These are phyloP conservation scores for Rhododendron williamsianum DNA, from an alignment of 148 eudicot species.

Conservation along the genomic window DNA sequence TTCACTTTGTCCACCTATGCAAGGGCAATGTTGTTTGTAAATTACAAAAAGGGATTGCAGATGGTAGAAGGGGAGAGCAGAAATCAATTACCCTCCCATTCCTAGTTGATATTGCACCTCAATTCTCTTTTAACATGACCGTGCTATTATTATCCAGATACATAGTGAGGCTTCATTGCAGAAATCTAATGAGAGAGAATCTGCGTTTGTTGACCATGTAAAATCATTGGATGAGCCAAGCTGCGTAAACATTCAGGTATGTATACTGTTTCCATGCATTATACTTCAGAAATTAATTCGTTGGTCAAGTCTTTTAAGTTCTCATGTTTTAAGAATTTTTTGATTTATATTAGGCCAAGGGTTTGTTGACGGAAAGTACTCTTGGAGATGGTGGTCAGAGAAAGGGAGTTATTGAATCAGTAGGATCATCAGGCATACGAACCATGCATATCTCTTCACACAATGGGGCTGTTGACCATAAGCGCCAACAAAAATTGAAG, in stretches of 20 bases:
- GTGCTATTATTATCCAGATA: conserved; percentile 15
- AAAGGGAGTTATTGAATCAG: not conserved
- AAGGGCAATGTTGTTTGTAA: not conserved
- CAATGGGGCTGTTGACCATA: conserved; percentile 11
- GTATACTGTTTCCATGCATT: not conserved
- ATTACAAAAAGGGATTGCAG: not conserved
- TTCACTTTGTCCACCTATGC: not conserved
- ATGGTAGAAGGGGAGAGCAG: not conserved
- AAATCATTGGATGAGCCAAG: conserved; percentile 9
- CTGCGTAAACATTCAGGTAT: conserved; percentile 15
- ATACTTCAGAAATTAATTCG: not conserved
- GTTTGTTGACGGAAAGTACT: not conserved
- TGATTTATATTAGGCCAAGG: not conserved
- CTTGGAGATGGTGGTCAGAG: not conserved
- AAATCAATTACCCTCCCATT: not conserved
- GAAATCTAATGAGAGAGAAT: conserved; percentile 2
- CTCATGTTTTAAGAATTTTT: not conserved
- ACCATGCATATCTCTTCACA: not conserved
- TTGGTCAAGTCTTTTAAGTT: not conserved
- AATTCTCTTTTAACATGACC: not conserved
- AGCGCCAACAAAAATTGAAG: conserved; percentile 21
- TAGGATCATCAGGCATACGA: not conserved
- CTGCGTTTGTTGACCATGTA: conserved; percentile 3
- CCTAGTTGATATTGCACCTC: not conserved
- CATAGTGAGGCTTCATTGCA: not conserved